Percentiles rank a stretch among this genome's conserved stretches.
Evolutionary conservation across 176 grass and related monocot genomes (phyloP).

Genomic region (Elymus sibiricus): DNA sequence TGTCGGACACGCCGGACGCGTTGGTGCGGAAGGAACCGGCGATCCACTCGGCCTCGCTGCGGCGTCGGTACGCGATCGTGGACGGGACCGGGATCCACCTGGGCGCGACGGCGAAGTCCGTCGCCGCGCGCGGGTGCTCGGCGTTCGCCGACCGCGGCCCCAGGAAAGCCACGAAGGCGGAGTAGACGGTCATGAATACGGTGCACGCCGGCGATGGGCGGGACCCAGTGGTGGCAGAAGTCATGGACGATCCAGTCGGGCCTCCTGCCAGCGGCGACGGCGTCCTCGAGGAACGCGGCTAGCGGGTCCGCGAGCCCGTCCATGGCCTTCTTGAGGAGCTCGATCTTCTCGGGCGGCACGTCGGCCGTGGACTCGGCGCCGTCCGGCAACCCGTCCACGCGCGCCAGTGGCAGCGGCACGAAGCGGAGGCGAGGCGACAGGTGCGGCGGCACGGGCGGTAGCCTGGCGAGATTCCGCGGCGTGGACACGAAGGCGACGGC

Average conservation of each 20-base stretch:
- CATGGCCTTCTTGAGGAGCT: too few species aligned
- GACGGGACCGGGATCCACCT: too few species aligned
- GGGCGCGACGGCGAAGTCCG: not conserved
- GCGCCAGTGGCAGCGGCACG: slow-evolving; percentile 22
- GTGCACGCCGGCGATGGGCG: not conserved
- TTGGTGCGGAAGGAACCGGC: not conserved
- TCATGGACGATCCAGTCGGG: too few species aligned
- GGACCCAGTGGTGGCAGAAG: too few species aligned
- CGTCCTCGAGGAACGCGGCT: too few species aligned
- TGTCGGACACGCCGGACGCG: slow-evolving; percentile 17
- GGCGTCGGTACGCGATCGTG: slow-evolving; percentile 33
- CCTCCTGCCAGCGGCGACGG: too few species aligned
- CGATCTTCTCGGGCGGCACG: too few species aligned
- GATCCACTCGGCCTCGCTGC: slow-evolving; percentile 14
- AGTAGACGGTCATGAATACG: not conserved
- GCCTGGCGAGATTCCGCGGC: slow-evolving; percentile 44
- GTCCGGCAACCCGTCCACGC: not conserved
- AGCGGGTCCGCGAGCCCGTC: too few species aligned
- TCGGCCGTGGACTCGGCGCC: too few species aligned
- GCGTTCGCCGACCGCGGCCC: slow-evolving; percentile 16
- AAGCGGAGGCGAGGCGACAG: slow-evolving; percentile 19
- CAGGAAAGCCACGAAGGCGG: not conserved
- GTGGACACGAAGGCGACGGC: slow-evolving; percentile 53
- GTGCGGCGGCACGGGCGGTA: slow-evolving; percentile 17
- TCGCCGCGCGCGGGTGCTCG: not conserved